A percentile compares a stretch with the other conserved stretches of the same genome.
These are phyloP conservation scores for Penicillium sp. DNA, from an alignment of 2,329 filamentous ascomycete species.

Conservation along the genomic window DNA sequence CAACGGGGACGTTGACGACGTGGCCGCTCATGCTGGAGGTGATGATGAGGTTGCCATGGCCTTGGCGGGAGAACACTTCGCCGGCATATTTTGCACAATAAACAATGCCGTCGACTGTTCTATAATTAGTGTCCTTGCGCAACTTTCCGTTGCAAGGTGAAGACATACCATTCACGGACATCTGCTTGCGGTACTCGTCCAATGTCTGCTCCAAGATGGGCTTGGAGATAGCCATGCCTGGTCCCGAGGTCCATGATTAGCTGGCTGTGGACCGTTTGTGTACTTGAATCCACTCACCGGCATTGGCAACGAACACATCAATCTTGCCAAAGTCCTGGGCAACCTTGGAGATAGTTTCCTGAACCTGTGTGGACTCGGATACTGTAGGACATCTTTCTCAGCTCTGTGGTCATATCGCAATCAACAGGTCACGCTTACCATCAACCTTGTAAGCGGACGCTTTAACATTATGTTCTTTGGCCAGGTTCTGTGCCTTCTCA, in stretches of 20 bases:
- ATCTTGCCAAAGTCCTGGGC: constrained; percentile 45
- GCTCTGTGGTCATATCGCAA: not conserved
- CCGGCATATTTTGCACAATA: constrained; percentile 49
- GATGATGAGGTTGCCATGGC: constrained; percentile 50
- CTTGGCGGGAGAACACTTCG: constrained; percentile 47
- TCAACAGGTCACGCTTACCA: constrained; percentile 13
- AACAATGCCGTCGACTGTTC: constrained; percentile 49
- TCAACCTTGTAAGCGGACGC: constrained; percentile 49
- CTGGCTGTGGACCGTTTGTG: not conserved
- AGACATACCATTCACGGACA: constrained; percentile 55
- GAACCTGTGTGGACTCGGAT: constrained; percentile 42
- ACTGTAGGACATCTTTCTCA: constrained; percentile 31
- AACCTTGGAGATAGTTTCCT: constrained; percentile 36
- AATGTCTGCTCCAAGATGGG: constrained; percentile 56
- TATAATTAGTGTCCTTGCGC: not conserved
- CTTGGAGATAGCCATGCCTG: constrained; percentile 55
- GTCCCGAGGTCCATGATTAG: constrained; percentile 25
- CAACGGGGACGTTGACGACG: constrained; percentile 55
- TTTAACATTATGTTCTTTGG: constrained; percentile 38
- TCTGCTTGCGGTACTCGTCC: constrained; percentile 54
- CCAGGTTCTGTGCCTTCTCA: constrained; percentile 37
- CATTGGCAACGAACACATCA: constrained; percentile 49
- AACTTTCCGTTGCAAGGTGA: constrained; percentile 4
- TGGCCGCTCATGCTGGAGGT: constrained; percentile 53
- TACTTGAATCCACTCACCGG: constrained; percentile 28